Percentiles rank a stretch among this genome's conserved stretches.
phyloP scores from a whole-genome alignment of 2,329 filamentous ascomycete genomes.

The Penicillium brasilianum region DNA sequence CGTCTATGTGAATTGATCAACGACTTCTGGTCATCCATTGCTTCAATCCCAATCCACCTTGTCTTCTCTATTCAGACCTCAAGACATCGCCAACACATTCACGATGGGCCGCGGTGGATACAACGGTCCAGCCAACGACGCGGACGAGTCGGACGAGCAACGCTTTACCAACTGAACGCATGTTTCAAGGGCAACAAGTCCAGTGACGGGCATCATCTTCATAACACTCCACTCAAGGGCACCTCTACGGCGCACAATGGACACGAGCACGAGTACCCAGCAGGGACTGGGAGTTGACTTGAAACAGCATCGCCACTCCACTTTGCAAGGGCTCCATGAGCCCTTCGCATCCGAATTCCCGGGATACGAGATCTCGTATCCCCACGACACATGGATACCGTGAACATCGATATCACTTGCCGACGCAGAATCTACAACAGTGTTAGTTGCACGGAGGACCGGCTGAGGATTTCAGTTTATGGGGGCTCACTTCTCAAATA shows the following conservation, averaged over 20 bases:
- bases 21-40: neutral
- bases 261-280: neutral
- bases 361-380: slow-evolving; percentile 4
- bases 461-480: slow-evolving; percentile 12
- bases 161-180: slow-evolving; percentile 4
- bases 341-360: neutral
- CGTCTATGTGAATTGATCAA: neutral
- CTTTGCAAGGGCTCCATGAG: slow-evolving; percentile 2
- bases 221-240: neutral
- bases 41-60: neutral
- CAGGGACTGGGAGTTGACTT: neutral
- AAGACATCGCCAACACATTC: neutral
- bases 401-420: slow-evolving; percentile 50
- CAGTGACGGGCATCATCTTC: neutral
- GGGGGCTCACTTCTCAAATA: slow-evolving; percentile 87
- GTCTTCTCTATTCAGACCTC: slow-evolving; percentile 10
- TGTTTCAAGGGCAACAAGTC: too few species aligned
- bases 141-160: slow-evolving; percentile 4
- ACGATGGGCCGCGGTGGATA: slow-evolving; percentile 46
- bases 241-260: neutral
- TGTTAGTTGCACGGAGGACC: slow-evolving; percentile 18
- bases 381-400: neutral
- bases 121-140: slow-evolving; percentile 14
- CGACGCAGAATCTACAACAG: slow-evolving; percentile 59
- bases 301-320: slow-evolving; percentile 4